Base-by-base conservation (phyloP, 192 early-diverging fungal genomes). In the Geosiphon pyriformis region DNA sequence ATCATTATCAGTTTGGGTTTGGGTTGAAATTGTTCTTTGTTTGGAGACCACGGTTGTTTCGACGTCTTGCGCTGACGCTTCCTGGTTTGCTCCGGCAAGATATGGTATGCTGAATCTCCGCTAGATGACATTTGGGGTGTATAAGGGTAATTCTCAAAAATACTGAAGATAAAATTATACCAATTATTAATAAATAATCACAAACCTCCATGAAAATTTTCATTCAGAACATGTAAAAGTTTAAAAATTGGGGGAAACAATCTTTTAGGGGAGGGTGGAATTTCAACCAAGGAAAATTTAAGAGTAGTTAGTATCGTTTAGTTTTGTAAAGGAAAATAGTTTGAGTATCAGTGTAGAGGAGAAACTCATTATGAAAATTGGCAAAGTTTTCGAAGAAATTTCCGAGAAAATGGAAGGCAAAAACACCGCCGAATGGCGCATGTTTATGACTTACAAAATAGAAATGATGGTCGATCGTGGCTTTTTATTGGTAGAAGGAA, bases 51-150 rank as follows among this genome's bases (percentile, higher is more conserved):
- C 20, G 52, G 52, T 6, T 12, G 18, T 7, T 12, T 6, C 6
- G 26, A 26, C 52, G 52, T 12, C 52, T 20, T 12, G 4, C 4
- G 18, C 26, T 12, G 6, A 6, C 7, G 6, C 4, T 54, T 54
- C 8, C 8, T 54, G 18, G 26, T n/a, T 54, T 26, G 52, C 18
- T n/a, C 52, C 52, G 7, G 26, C 52, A 26, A 54, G 52, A 26
- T 54, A 54, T 12, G 52, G 26, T n/a, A 54, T 26, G 26, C 52
- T 26, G 20, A 54, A 54, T 54, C 52, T 54, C 20, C 20, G 26
- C 52, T 23, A 54, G 4, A 20, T 54, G 52, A 23, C 20, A 20
- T 7, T 12, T 54, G 20, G 37, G 6, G 6, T 54, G 4, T 12
- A 54, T 54, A 8, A 54, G 26, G 20, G 46, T 12, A 47, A 12